These are phyloP conservation scores for Coemansia sp. DNA, from an alignment of 192 early-diverging fungal genomes.

Conservation along the genomic window DNA sequence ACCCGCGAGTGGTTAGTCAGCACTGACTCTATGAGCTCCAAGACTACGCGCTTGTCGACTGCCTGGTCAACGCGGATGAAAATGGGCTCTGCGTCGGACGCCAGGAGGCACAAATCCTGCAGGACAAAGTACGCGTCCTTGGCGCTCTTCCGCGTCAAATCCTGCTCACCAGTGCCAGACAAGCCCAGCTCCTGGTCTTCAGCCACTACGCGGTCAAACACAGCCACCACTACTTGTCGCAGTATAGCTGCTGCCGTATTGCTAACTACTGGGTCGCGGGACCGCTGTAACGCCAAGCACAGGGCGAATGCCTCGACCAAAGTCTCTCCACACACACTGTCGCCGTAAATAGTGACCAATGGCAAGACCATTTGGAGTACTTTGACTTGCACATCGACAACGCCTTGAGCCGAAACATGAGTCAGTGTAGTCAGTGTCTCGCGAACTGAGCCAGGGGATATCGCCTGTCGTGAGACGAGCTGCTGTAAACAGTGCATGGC, in stretches of 20 bases:
- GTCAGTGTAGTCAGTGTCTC: constrained; percentile 71
- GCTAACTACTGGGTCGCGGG: constrained; percentile 62
- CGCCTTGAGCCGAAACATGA: constrained; percentile 65
- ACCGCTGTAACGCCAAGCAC: constrained; percentile 83
- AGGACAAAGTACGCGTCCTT: constrained; percentile 89
- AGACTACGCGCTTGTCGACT: constrained; percentile 73
- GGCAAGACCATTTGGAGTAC: constrained; percentile 91
- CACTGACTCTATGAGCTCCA: constrained; percentile 93
- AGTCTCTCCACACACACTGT: constrained; percentile 73
- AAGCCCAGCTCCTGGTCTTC: constrained; percentile 22
- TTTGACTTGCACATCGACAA: constrained; percentile 87
- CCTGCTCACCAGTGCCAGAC: constrained; percentile 24
- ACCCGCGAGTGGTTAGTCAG: constrained; percentile 77
- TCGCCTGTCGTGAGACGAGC: constrained; percentile 40
- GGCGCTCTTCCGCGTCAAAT: constrained; percentile 60
- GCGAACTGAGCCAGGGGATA: constrained; percentile 58
- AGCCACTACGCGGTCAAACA: constrained; percentile 54
- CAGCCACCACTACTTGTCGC: constrained; percentile 51
- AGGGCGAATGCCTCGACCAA: constrained; percentile 84
- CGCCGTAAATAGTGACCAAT: constrained; percentile 78
- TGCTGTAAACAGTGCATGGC: constrained; percentile 83
- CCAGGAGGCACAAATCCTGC: constrained; percentile 86
- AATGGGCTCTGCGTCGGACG: constrained; percentile 65
- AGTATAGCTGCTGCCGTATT: constrained; percentile 53
- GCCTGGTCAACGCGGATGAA: constrained; percentile 58